Base-by-base conservation (phyloP, 371 early-diverging fungal genomes). In the Coemansia sp. region DNA sequence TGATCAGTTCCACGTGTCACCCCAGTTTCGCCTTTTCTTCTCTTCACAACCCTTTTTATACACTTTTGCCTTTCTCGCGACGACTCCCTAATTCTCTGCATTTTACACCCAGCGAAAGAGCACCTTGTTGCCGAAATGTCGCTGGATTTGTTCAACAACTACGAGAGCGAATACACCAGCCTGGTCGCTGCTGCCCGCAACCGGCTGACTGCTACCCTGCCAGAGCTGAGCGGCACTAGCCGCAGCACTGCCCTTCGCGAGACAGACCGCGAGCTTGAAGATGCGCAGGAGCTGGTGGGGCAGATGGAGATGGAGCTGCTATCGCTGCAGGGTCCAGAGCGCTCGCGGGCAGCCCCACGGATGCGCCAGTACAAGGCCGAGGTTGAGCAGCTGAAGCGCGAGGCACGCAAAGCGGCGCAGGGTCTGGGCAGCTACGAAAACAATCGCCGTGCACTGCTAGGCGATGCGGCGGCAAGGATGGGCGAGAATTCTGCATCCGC, bases 251-350 rank as follows among this genome's bases (percentile, higher is more conserved):
- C 34, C 11, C 34, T 51, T 31, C 57, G 39, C 42, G 45, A 91
- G 16, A 81, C 86, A 3, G 89, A 91, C 68, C 86, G 93, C 58
- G 93, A 94, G 77, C 78, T 94, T 13, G 93, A 92, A n/a, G 96
- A 96, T 77, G 90, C 90, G 6, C 87, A 87, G 62, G 95, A 94
- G 67, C 92, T 96, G 68, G 93, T 93, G 45, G 87, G 86, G 53
- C 93, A 94, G 83, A 92, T 96, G 92, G 95, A 95, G 67, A 85
- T 93, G 82, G 96, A 95, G 73, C 81, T 93, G 8, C 68, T 87
- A 26, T 88, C 90, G 50, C 83, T 92, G n/a, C 86, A 90, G 8
- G 80, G 85, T 3, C 78, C 87, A 26, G 71, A 82, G 20, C 86
- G 89, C 39, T 80, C 83, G 42, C 87, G 87, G 45, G 81, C 92